Evolutionary conservation across 306 rosid species (phyloP), one percentile per base, ranked within the genome.

Genomic region (Fragaria nilgerrensis): DNA sequence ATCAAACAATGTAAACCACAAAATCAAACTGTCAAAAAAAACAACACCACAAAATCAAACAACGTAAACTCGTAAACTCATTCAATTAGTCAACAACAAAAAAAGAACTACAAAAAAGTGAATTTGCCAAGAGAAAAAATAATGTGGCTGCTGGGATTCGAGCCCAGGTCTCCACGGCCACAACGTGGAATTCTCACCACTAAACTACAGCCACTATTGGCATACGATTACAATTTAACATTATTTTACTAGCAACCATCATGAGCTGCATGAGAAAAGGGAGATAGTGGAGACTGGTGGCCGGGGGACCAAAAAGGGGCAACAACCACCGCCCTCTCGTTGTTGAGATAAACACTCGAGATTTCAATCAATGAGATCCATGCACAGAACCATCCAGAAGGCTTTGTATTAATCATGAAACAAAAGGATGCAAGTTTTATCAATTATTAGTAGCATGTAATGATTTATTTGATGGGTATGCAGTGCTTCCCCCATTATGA

Each of bases 131-230:
- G 47, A 41, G 44, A 32, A 32, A 32, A 3, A 32, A 32, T 32
- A 3, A 32, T 32, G 58, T 52, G 82, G 77, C 80, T 74, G 80
- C 77, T 78, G 80, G 80, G 77, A 82, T 78, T 82, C 80, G 77
- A 78, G 83, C 86, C 72, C 78, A 69, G 72, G 83, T 83, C 83
- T 74, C 53, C 80, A 79, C 83, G 80, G 80, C 75, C 83, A 79
- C 80, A 79, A 75, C 78, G 81, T 63, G 75, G 36, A 70, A 49
- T 66, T 73, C 55, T 49, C 55, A 49, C n/a, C 20, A 49, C 82
- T 68, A 78, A 78, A 78, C 76, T 79, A 76, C 79, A 83, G 78
- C 58, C 23, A 19, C 7, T 3, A 7, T 6, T 1, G 44, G 2
- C 9, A 41, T 39, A 5, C 43, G 1, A 0, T 6, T 0, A 9